Evolutionary conservation across 2,329 filamentous ascomycete species (phyloP).

Genomic region (Zasmidium citrigriseum): DNA sequence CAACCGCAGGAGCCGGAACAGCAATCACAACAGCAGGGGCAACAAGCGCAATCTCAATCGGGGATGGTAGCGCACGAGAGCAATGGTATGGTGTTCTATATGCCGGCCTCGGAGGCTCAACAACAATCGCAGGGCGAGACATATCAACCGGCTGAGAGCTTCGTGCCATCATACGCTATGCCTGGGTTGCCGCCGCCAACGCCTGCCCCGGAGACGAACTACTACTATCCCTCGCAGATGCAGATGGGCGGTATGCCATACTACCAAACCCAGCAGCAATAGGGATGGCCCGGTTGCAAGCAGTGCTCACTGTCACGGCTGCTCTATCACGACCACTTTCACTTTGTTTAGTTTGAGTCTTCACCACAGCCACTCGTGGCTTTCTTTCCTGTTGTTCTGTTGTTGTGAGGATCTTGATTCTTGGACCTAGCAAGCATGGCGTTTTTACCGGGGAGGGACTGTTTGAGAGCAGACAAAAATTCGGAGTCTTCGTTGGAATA

Average conservation of each 20-base stretch:
- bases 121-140: slow-evolving; percentile 25
- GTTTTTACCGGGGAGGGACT: neutral
- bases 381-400: neutral
- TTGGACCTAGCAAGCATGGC: slow-evolving; percentile 2
- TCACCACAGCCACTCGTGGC: neutral
- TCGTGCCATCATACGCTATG: slow-evolving; percentile 36
- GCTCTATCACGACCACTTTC: neutral
- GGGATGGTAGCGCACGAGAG: slow-evolving; percentile 77
- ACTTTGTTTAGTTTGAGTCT: neutral
- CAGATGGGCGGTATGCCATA: slow-evolving; percentile 16
- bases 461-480: neutral
- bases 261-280: slow-evolving; percentile 21
- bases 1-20: slow-evolving; percentile 14
- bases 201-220: slow-evolving; percentile 24
- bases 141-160: slow-evolving; percentile 37
- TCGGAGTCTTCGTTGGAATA: neutral
- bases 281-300: neutral
- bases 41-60: slow-evolving; percentile 43
- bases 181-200: slow-evolving; percentile 33
- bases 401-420: neutral
- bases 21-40: slow-evolving; percentile 7
- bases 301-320: neutral
- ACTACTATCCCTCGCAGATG: slow-evolving; percentile 27
- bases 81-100: slow-evolving; percentile 96
- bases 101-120: slow-evolving; percentile 33